Percentiles rank a stretch among this genome's conserved stretches.
Evolutionary conservation across 768 basidiomycete species (phyloP).

Genomic region (Kwoniella botswanensis): DNA sequence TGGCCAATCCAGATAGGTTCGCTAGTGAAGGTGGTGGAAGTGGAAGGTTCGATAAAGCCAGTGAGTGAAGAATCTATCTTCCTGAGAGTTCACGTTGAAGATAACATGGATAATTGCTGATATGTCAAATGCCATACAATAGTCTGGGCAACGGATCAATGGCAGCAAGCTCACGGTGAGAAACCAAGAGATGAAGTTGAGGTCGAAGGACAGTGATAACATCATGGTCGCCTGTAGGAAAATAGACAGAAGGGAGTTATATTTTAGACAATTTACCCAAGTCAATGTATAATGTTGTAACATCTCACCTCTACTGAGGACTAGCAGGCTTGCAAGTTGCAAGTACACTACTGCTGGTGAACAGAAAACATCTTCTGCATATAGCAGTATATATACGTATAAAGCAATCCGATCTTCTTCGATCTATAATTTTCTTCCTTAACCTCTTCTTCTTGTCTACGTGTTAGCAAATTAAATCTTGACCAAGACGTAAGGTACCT

Average conservation of each 20-base stretch:
- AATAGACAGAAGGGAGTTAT: not conserved
- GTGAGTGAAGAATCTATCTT: conserved; percentile 35
- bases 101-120: not conserved
- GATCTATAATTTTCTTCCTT: not conserved
- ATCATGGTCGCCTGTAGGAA: not conserved
- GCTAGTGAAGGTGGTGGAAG: conserved; percentile 62
- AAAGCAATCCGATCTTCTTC: conserved; percentile 8
- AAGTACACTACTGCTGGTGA: too few species aligned
- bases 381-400: not conserved
- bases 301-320: not conserved
- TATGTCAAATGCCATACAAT: conserved; percentile 18
- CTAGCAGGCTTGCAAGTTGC: not conserved
- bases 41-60: conserved; percentile 47
- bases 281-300: conserved; percentile 25
- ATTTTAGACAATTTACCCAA: not conserved
- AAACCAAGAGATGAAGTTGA: conserved; percentile 67
- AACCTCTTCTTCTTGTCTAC: not conserved
- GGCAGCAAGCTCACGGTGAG: conserved; percentile 74
- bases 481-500: conserved; percentile 48
- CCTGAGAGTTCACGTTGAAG: too few species aligned
- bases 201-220: conserved; percentile 19
- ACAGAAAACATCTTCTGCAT: conserved; percentile 13
- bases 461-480: conserved; percentile 29
- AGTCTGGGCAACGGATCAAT: conserved; percentile 98
- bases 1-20: conserved; percentile 81